Evolutionary conservation across 805 yeast species (phyloP).

Genomic region (Grigorovia humatica): DNA sequence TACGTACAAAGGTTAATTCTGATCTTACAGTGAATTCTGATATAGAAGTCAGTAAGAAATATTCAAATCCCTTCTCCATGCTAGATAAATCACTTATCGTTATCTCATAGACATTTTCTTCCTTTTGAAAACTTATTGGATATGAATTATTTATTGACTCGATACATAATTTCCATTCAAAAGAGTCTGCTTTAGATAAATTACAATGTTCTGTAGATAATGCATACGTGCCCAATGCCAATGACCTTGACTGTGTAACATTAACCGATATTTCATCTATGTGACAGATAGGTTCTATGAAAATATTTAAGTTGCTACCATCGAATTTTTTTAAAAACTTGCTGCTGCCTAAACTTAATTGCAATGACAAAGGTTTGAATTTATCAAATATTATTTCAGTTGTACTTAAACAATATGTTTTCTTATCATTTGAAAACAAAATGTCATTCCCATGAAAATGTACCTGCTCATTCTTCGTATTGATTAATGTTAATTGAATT

Average conservation of each 20-base stretch:
- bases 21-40: conserved; percentile 11
- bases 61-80: conserved; percentile 1
- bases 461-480: conserved; percentile 9
- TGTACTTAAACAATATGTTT: conserved; percentile 9
- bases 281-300: conserved; percentile 12
- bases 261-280: conserved; percentile 11
- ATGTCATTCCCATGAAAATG: conserved; percentile 7
- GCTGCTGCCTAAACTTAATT: conserved; percentile 18
- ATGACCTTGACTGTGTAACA: conserved; percentile 10
- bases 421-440: conserved; percentile 5
- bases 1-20: conserved; percentile 7
- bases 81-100: neutral
- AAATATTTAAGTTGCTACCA: conserved; percentile 1
- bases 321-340: conserved; percentile 20
- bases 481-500: conserved; percentile 14
- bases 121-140: conserved; percentile 3
- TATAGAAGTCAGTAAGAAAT: conserved; percentile 10
- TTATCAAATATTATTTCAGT: conserved; percentile 17
- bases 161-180: conserved; percentile 1
- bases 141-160: neutral
- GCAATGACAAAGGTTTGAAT: conserved; percentile 15
- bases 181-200: conserved; percentile 1
- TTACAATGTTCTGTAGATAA: conserved; percentile 11
- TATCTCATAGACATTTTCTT: neutral
- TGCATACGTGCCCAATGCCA: conserved; percentile 14